Conservation (phyloP, 2,329 filamentous ascomycete species). For the Penicillium sclerotiorum region DNA sequence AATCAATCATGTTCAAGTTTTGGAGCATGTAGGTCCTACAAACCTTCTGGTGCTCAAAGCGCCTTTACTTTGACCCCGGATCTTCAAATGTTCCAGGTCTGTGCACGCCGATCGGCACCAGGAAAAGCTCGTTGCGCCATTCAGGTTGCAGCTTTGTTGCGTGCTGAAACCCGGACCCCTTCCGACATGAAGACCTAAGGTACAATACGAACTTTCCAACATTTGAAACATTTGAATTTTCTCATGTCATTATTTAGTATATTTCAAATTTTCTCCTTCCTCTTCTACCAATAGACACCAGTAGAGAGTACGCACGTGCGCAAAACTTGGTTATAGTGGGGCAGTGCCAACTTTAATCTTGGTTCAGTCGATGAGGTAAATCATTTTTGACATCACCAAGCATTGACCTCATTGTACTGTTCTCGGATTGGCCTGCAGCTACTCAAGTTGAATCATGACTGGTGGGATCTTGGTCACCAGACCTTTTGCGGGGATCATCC, state of each 20-base stretch:
- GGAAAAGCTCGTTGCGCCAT: conserved; percentile 12
- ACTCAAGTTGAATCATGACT: conserved; percentile 2
- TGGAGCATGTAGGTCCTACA: too few relatives aligned
- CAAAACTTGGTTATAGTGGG: conserved; percentile 5
- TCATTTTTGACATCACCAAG: conserved; percentile 5
- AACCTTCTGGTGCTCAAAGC: too few relatives aligned
- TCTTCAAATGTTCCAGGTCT: conserved; percentile 1
- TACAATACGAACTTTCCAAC: too few relatives aligned
- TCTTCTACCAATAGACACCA: conserved; percentile 36
- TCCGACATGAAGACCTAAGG: too few relatives aligned
- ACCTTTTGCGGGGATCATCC: conserved; percentile 6
- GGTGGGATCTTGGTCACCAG: conserved; percentile 6
- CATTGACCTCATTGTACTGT: neutral
- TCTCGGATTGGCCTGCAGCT: conserved; percentile 1
- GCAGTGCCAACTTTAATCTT: conserved; percentile 7
- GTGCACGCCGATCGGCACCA: conserved; percentile 16
- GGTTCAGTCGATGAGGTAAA: neutral
- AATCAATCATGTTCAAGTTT: too few relatives aligned
- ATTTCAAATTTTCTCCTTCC: neutral
- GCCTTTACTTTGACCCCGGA: too few relatives aligned
- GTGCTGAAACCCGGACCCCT: too few relatives aligned
- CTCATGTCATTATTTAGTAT: too few relatives aligned
- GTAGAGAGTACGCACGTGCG: conserved; percentile 32
- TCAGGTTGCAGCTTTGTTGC: conserved; percentile 1
- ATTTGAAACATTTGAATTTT: too few relatives aligned